A percentile compares a stretch with the other conserved stretches of the same genome.
phyloP scores from a whole-genome alignment of 331 rosid genomes.

The Telfairia occidentalis region DNA sequence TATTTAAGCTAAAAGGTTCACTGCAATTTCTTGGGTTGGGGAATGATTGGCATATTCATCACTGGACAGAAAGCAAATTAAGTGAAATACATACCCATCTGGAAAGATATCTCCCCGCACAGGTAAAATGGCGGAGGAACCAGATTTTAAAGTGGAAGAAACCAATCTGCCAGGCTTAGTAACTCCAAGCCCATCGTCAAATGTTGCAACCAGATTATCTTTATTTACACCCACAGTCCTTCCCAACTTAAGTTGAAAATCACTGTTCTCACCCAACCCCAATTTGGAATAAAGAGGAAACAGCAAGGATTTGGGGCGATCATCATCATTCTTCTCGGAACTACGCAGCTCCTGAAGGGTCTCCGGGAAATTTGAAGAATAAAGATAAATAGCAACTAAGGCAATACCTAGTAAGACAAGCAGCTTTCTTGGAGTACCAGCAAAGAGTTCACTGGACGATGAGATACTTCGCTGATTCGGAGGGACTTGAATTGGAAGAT shows the following conservation, averaged over 20 bases:
- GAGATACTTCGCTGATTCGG: constrained; percentile 19
- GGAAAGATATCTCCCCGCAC: constrained; percentile 60
- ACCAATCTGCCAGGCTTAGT: constrained; percentile 13
- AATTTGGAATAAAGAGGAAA: constrained; percentile 44
- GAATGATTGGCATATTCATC: not conserved
- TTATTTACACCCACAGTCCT: constrained; percentile 28
- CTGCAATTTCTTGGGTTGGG: no score
- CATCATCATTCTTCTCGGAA: constrained; percentile 28
- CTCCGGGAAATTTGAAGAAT: constrained; percentile 30
- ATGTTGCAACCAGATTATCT: constrained; percentile 16
- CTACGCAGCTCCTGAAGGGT: constrained; percentile 25
- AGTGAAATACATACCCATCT: constrained; percentile 42
- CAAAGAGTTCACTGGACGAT: constrained; percentile 19
- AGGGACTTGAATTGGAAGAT: constrained; percentile 20
- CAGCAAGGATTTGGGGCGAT: constrained; percentile 25
- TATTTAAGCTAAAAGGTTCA: not conserved
- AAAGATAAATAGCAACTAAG: constrained; percentile 41
- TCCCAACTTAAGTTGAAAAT: constrained; percentile 39
- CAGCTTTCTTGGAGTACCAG: constrained; percentile 25
- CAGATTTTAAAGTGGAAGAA: constrained; percentile 25
- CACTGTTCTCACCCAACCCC: constrained; percentile 28
- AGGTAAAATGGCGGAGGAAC: constrained; percentile 47
- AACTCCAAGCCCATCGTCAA: constrained; percentile 7
- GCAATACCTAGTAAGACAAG: constrained; percentile 33
- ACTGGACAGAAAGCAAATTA: not conserved